Base-by-base conservation (phyloP, 805 yeast genomes). In the Metschnikowia kofuensis region DNA sequence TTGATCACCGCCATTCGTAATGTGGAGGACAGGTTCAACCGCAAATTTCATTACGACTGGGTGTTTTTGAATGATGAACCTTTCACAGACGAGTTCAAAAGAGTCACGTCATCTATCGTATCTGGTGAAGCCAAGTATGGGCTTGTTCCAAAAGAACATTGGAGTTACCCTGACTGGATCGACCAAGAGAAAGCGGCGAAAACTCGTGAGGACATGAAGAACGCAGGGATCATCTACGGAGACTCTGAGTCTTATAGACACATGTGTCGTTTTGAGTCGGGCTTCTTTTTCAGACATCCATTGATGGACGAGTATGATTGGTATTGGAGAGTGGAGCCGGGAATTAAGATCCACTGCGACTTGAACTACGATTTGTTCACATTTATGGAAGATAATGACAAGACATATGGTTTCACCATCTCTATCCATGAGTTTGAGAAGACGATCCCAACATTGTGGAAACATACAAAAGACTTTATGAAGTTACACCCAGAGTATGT, bases 221-320 rank as follows among this genome's bases (percentile, higher is more conserved):
- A 63, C 16, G 52, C 44, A 27, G 47, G 52, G 9, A 61, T 75
- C 56, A 68, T 69, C 48, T 73, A 75, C 29, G 58, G 59, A 27
- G 56, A 54, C 28, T 46, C 53, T 8, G 54, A 50, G 37, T 51
- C 53, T 14, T 56, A 54, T 42, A 49, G 61, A 14, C 63, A 56
- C 44, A 53, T 61, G 52, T 55, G 64, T 35, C 47, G 66, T 10
- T 60, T 57, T 47, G 51, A 54, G 43, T 40, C 57, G 0, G 65
- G 65, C 2, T 58, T 59, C 27, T 56, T 63, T 40, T 62, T 54
- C 44, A 55, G 59, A 28, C 47, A 55, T 32, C 53, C 47, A 15
- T 40, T 62, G 42, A 51, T 62, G 62, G 40, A 50, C 1, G 56
- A 56, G 16, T 62, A 61, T 50, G 61, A 57, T 40, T 62, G 60